phyloP scores from a whole-genome alignment of 441 rosid genomes.

The Kokia cookei region DNA sequence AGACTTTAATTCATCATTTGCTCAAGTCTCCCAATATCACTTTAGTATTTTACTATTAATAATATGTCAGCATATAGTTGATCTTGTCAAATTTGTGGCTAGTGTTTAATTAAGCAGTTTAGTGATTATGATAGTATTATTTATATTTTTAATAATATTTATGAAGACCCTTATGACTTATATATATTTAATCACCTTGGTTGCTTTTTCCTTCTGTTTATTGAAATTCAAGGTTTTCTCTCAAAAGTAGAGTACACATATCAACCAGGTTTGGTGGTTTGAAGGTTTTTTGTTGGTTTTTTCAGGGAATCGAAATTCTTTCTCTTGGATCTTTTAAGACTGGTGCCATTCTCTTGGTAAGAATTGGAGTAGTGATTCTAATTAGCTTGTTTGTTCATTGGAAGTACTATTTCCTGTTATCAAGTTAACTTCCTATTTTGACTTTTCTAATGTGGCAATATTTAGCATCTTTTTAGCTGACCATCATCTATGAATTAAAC shows the following conservation, averaged over 20 bases:
- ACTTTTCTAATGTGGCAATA: neutral
- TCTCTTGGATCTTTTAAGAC: conserved; percentile 47
- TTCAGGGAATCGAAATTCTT: conserved; percentile 96
- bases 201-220: neutral
- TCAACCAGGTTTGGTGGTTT: neutral
- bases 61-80: neutral
- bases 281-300: neutral
- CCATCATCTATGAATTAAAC: neutral
- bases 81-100: neutral
- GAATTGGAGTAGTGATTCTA: conserved; percentile 5
- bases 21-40: neutral
- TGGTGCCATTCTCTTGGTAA: conserved; percentile 80
- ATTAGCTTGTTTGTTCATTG: neutral
- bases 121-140: neutral
- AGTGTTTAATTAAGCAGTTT: neutral
- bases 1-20: neutral
- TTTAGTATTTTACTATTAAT: neutral
- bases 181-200: neutral
- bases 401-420: neutral
- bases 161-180: neutral
- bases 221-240: neutral
- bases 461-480: neutral
- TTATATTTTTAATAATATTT: neutral
- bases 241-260: neutral
- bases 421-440: neutral